These are phyloP conservation scores for Catharanthus roseus DNA, from an alignment of 257 asterid species.

Conservation along the genomic window DNA sequence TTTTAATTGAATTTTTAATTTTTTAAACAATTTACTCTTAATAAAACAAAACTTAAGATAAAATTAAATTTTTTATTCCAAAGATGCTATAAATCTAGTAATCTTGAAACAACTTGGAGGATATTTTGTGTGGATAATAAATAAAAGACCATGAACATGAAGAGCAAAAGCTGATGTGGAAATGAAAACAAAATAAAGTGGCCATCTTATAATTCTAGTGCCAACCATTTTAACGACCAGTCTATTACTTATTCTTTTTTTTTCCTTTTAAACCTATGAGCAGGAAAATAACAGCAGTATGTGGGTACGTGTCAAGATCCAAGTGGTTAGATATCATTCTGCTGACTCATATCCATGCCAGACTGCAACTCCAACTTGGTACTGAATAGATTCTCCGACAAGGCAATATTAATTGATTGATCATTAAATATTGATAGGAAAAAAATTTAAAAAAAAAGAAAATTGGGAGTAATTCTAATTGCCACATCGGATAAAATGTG, in stretches of 20 bases:
- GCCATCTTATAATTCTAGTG: background rate
- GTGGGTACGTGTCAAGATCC: constrained; percentile 27
- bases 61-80: too few species aligned
- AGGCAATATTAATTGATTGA: background rate
- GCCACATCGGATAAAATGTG: constrained; percentile 10
- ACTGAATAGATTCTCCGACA: constrained; percentile 10
- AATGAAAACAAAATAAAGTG: background rate
- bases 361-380: constrained; percentile 1
- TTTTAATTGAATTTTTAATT: too few species aligned
- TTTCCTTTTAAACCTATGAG: background rate
- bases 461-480: background rate
- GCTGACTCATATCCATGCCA: constrained; percentile 41
- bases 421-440: constrained; percentile 5
- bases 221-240: too few species aligned
- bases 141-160: background rate
- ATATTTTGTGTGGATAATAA: constrained; percentile 34
- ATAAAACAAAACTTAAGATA: too few species aligned
- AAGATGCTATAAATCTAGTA: background rate
- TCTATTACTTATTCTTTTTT: constrained; percentile 1
- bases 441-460: too few species aligned
- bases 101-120: background rate
- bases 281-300: background rate
- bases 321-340: constrained; percentile 16
- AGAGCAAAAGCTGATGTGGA: constrained; percentile 12
- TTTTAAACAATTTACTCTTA: too few species aligned